Evolutionary conservation across 1,139 yeast species (phyloP).

Genomic region (Hyphopichia fennica): DNA sequence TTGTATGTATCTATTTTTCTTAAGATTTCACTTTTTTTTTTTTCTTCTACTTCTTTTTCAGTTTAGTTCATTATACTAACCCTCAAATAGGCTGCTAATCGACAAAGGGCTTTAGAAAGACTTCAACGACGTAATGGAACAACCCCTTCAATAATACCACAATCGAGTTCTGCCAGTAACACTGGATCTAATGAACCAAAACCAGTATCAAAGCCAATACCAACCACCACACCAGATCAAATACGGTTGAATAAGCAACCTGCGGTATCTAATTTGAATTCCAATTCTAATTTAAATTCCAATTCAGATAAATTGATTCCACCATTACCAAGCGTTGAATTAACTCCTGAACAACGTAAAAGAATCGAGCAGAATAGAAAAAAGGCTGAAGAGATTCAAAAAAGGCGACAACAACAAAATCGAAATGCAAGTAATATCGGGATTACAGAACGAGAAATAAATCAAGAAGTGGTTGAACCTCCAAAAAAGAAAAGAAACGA

Average conservation of each 20-base stretch:
- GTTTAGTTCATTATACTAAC: conserved; percentile 18
- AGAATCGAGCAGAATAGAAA: conserved; percentile 58
- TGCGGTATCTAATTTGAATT: conserved; percentile 3
- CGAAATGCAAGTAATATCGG: conserved; percentile 25
- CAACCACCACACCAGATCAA: conserved; percentile 4
- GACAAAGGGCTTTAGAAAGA: conserved; percentile 59
- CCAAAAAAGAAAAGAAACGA: conserved; percentile 7
- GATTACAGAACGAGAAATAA: conserved; percentile 7
- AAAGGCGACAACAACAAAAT: conserved; percentile 31
- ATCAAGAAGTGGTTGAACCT: conserved; percentile 4
- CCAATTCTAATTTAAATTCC: conserved; percentile 7
- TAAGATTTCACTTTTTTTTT: background rate
- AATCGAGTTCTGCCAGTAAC: conserved; percentile 14
- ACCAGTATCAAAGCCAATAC: conserved; percentile 10
- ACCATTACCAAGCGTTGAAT: conserved; percentile 18
- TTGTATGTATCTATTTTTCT: conserved; percentile 19
- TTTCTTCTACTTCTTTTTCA: background rate
- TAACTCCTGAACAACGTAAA: conserved; percentile 55
- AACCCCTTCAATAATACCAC: conserved; percentile 12
- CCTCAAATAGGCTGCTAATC: conserved; percentile 51
- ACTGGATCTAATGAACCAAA: background rate
- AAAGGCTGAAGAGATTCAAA: conserved; percentile 56
- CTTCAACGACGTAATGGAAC: conserved; percentile 39
- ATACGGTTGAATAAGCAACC: conserved; percentile 6
- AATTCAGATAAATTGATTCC: conserved; percentile 10